phyloP scores from a whole-genome alignment of 805 yeast genomes.

The Zygosaccharomyces bailii region DNA sequence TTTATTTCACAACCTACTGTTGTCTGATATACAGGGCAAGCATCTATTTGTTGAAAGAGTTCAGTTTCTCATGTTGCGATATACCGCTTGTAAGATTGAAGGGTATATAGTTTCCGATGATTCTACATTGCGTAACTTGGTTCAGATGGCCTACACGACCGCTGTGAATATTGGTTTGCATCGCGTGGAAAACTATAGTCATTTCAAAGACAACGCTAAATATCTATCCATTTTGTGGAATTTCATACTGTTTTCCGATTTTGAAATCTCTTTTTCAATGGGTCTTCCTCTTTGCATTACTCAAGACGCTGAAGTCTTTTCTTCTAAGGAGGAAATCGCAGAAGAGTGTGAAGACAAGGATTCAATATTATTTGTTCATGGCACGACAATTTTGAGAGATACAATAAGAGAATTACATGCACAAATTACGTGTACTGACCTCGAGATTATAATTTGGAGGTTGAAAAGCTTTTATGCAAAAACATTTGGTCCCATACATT shows the following conservation, averaged over 20 bases:
- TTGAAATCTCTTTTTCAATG: constrained; percentile 11
- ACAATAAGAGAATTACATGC: too few species aligned
- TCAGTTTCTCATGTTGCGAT: constrained; percentile 10
- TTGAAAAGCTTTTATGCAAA: too few species aligned
- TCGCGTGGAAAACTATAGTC: constrained; percentile 2
- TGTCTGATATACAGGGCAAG: too few species aligned
- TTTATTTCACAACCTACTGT: too few species aligned
- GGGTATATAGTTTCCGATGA: constrained; percentile 16
- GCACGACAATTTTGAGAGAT: too few species aligned
- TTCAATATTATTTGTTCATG: too few species aligned
- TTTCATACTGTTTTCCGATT: constrained; percentile 15
- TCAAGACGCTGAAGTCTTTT: constrained; percentile 2
- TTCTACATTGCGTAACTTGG: constrained; percentile 9
- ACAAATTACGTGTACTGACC: too few species aligned
- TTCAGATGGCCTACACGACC: constrained; percentile 7
- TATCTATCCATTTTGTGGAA: constrained; percentile 14
- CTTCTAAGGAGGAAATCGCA: background rate
- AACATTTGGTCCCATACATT: too few species aligned
- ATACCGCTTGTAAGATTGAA: constrained; percentile 7
- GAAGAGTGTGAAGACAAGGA: too few species aligned
- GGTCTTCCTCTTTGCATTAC: constrained; percentile 14
- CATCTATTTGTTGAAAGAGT: constrained; percentile 12
- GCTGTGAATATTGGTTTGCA: constrained; percentile 17
- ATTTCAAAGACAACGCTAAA: constrained; percentile 3
- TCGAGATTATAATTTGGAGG: too few species aligned